Evolutionary conservation across 2,329 filamentous ascomycete genomes (phyloP).

Genomic region (Hyphodiscus sp.): DNA sequence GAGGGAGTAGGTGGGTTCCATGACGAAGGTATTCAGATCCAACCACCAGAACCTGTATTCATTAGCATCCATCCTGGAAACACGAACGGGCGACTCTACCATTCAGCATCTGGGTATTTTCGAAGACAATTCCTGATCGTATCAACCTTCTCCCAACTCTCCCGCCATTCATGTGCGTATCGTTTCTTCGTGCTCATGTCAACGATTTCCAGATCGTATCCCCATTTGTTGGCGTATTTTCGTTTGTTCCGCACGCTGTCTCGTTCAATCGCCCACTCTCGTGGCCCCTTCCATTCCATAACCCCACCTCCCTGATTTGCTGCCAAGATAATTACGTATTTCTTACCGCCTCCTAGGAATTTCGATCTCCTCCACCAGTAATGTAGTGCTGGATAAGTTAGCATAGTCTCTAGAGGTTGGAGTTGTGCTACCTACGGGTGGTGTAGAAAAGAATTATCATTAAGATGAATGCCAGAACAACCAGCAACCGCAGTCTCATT

Average conservation of each 20-base stretch:
- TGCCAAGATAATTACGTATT: constrained; percentile 87
- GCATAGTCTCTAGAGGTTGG: not conserved
- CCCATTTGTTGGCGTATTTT: constrained; percentile 80
- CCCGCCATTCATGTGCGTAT: constrained; percentile 97
- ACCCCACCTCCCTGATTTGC: constrained; percentile 95
- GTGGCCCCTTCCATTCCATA: constrained; percentile 97
- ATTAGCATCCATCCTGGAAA: constrained; percentile 24
- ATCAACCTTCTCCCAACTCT: constrained; percentile 99
- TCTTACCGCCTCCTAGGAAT: constrained; percentile 75
- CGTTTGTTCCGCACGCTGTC: constrained; percentile 95
- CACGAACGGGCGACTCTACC: constrained; percentile 50
- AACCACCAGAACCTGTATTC: constrained; percentile 96
- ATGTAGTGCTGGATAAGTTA: constrained; percentile 27
- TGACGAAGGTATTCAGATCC: constrained; percentile 94
- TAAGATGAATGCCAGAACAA: constrained; percentile 54
- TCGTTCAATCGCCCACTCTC: constrained; percentile 96
- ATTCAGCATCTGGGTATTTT: constrained; percentile 94
- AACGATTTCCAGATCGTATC: constrained; percentile 91
- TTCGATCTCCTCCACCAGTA: constrained; percentile 65
- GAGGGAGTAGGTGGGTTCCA: constrained; percentile 89
- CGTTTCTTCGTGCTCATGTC: constrained; percentile 99
- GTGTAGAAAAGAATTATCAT: constrained; percentile 62
- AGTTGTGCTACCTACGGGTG: constrained; percentile 54
- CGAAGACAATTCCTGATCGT: constrained; percentile 80
- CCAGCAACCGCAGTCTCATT: constrained; percentile 55